phyloP scores from a whole-genome alignment of 371 early-diverging fungal genomes.

The Actinomortierella ambigua region DNA sequence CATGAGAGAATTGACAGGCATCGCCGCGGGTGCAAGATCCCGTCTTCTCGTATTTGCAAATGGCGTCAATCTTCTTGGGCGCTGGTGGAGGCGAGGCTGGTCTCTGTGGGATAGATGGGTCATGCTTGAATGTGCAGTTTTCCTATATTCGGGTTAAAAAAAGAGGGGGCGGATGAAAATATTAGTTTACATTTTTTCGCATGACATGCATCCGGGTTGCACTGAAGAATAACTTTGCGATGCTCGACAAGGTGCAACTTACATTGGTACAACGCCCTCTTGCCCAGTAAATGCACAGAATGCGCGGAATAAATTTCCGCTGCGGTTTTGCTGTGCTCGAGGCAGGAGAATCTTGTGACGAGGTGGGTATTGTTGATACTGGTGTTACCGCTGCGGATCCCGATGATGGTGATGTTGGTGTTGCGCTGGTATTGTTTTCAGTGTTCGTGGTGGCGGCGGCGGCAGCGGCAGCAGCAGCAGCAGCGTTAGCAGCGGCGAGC shows the following conservation, averaged over 20 bases:
- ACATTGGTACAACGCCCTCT: constrained; percentile 17
- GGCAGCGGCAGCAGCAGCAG: constrained; percentile 5
- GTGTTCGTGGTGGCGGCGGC: neutral
- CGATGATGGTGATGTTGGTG: constrained; percentile 1
- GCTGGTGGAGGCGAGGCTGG: constrained; percentile 1
- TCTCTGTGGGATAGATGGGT: constrained; percentile 5
- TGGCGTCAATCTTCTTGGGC: constrained; percentile 9
- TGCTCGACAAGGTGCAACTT: constrained; percentile 1
- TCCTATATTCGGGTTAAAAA: neutral
- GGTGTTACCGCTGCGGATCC: neutral
- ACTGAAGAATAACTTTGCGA: constrained; percentile 3
- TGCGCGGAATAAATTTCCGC: constrained; percentile 26
- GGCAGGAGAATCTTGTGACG: too few species aligned
- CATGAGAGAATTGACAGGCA: constrained; percentile 17
- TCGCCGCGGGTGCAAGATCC: constrained; percentile 25
- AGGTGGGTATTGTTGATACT: neutral
- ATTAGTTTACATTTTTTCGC: neutral
- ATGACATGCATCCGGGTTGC: neutral
- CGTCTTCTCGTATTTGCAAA: constrained; percentile 20
- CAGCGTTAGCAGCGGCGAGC: neutral
- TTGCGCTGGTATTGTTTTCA: neutral
- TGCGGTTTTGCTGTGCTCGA: neutral
- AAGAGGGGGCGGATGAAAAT: neutral
- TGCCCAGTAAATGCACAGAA: constrained; percentile 15
- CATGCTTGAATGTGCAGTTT: constrained; percentile 35